Conservation (phyloP, 345 rosid genomes). For the Gossypium anomalum region DNA sequence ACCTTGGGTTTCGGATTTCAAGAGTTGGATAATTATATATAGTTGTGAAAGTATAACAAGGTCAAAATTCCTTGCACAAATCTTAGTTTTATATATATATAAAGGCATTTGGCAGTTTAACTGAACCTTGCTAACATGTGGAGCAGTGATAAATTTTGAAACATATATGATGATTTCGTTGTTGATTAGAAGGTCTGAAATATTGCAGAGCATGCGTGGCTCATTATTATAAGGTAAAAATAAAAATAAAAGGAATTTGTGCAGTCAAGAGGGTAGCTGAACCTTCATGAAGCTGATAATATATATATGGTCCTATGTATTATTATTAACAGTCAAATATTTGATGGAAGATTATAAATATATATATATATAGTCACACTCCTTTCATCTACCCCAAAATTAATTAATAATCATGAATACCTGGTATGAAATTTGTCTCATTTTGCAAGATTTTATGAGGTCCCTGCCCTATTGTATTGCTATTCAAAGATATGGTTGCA, state of each 20-base stretch:
- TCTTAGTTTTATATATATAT: neutral
- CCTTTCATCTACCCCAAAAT: too few species aligned
- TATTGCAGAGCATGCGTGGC: neutral
- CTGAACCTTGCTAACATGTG: neutral
- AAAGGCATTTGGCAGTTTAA: neutral
- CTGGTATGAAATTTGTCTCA: neutral
- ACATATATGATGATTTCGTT: neutral
- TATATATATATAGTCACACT: too few species aligned
- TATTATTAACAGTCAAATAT: neutral
- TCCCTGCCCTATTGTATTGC: constrained; percentile 2
- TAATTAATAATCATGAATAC: too few species aligned
- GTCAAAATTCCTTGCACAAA: neutral
- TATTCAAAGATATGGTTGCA: constrained; percentile 13
- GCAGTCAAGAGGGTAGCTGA: constrained; percentile 11
- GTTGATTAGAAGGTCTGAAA: neutral
- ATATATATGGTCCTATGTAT: neutral
- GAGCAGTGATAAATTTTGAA: neutral
- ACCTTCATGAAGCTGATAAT: neutral
- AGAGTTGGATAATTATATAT: too few species aligned
- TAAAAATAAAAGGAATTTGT: neutral
- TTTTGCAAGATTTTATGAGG: constrained; percentile 9
- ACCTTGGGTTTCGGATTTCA: too few species aligned
- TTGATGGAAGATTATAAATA: too few species aligned
- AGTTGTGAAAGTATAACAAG: too few species aligned
- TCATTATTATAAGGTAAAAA: neutral